A percentile compares a stretch with the other conserved stretches of the same genome.
These are phyloP conservation scores for Fusarium robinianum DNA, from an alignment of 2,329 filamentous ascomycete genomes.

Conservation along the genomic window DNA sequence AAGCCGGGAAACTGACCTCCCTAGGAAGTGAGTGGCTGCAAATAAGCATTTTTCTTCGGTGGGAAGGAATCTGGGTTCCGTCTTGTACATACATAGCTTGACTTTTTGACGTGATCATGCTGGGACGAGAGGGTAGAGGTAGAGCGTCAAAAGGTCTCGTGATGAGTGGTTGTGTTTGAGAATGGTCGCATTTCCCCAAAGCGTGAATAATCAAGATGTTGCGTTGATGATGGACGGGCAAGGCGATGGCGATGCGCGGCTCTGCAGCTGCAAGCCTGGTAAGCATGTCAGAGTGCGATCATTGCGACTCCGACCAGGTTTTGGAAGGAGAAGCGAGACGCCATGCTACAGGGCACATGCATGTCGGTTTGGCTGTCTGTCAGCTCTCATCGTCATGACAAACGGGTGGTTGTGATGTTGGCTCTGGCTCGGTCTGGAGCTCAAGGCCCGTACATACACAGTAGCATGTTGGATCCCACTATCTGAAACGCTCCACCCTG, in stretches of 20 bases:
- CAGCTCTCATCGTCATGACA: slow-evolving; percentile 16
- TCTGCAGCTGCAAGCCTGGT: slow-evolving; percentile 19
- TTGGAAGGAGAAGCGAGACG: slow-evolving; percentile 10
- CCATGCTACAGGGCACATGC: slow-evolving; percentile 7
- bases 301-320: slow-evolving; percentile 20
- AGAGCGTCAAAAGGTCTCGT: not conserved
- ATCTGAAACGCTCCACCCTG: slow-evolving; percentile 22
- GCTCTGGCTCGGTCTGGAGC: slow-evolving; percentile 18
- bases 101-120: too few species aligned
- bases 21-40: too few species aligned
- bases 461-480: slow-evolving; percentile 19
- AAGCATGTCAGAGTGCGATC: slow-evolving; percentile 25
- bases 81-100: too few species aligned
- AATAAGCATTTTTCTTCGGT: too few species aligned
- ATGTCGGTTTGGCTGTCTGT: slow-evolving; percentile 10
- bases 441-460: slow-evolving; percentile 22
- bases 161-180: slow-evolving; percentile 4
- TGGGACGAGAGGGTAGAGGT: too few species aligned
- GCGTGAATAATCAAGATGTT: slow-evolving; percentile 11
- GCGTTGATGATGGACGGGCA: slow-evolving; percentile 7
- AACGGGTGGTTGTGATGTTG: slow-evolving; percentile 10
- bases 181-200: slow-evolving; percentile 17
- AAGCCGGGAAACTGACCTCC: too few species aligned
- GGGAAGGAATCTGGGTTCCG: too few species aligned
- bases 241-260: slow-evolving; percentile 17